A percentile compares a stretch with the other conserved stretches of the same genome.
phyloP scores from a whole-genome alignment of 441 rosid species.

The Pelargonium myrrhifolium region DNA sequence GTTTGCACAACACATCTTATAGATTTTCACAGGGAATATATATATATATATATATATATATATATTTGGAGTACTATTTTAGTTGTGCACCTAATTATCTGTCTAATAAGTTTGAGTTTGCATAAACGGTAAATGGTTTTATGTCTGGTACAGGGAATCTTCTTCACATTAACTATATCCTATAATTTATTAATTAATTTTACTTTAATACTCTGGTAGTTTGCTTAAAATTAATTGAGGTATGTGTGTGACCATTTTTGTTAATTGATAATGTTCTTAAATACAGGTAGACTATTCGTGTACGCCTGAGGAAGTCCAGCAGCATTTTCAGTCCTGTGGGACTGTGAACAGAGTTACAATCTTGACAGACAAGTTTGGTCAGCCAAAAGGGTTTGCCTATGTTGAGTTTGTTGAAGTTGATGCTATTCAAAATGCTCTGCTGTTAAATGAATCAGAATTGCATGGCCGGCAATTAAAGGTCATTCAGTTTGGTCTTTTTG shows the following conservation, averaged over 20 bases:
- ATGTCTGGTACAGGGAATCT: background rate
- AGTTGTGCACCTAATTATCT: background rate
- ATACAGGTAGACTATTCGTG: conserved; percentile 68
- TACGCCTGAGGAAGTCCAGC: conserved; percentile 85
- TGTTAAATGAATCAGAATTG: conserved; percentile 65
- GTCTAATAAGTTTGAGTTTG: background rate
- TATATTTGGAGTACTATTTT: background rate
- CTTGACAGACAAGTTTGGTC: conserved; percentile 77
- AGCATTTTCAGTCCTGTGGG: conserved; percentile 78
- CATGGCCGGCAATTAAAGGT: conserved; percentile 84
- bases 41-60: too few relatives aligned
- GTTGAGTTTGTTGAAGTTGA: conserved; percentile 73
- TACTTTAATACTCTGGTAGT: background rate
- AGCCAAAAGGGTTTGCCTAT: conserved; percentile 83
- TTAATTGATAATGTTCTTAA: conserved; percentile 5
- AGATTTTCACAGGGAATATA: background rate
- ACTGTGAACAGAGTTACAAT: conserved; percentile 71
- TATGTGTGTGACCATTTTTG: background rate
- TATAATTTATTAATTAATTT: background rate
- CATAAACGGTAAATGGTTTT: background rate
- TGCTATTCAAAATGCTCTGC: conserved; percentile 61
- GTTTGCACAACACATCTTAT: background rate
- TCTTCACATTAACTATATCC: background rate
- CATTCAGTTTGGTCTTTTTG: conserved; percentile 13
- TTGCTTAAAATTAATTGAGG: background rate